Evolutionary conservation across 1,284 basidiomycete genomes (phyloP).

Genomic region (Microbotryum saponariae): DNA sequence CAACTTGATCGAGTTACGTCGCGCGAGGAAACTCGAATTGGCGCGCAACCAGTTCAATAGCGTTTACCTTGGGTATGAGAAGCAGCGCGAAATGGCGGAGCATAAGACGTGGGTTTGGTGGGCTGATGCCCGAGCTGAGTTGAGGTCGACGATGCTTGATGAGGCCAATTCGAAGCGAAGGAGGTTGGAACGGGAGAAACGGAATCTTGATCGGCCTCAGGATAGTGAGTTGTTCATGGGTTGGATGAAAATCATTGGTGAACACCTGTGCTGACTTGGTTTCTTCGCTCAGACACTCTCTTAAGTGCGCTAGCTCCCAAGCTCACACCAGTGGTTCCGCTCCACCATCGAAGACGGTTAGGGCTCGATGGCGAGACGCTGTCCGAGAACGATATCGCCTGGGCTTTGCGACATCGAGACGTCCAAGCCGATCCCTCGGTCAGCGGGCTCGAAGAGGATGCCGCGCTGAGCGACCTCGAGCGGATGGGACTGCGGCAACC

Average conservation of each 20-base stretch:
- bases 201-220: conserved; percentile 62
- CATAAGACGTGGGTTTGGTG: conserved; percentile 61
- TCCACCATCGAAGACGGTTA: conserved; percentile 27
- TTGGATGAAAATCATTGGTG: not conserved
- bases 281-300: conserved; percentile 21
- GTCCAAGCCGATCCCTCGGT: conserved; percentile 18
- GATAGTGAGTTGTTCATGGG: conserved; percentile 47
- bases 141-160: conserved; percentile 74
- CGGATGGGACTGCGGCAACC: conserved; percentile 33
- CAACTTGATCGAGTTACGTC: conserved; percentile 41
- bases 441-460: conserved; percentile 30
- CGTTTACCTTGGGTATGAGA: conserved; percentile 61
- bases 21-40: conserved; percentile 39
- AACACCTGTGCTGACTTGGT: not conserved
- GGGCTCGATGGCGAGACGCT: conserved; percentile 31
- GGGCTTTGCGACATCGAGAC: conserved; percentile 30
- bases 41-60: conserved; percentile 47
- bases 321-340: conserved; percentile 26
- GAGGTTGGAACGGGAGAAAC: conserved; percentile 68
- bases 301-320: conserved; percentile 26
- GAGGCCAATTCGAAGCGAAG: conserved; percentile 73
- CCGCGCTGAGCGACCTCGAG: conserved; percentile 31
- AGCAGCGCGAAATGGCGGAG: conserved; percentile 52
- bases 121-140: conserved; percentile 58
- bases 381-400: conserved; percentile 32